Evolutionary conservation across 768 basidiomycete genomes (phyloP), one percentile per base, ranked within the genome.

Genomic region (Lactarius tabidus): DNA sequence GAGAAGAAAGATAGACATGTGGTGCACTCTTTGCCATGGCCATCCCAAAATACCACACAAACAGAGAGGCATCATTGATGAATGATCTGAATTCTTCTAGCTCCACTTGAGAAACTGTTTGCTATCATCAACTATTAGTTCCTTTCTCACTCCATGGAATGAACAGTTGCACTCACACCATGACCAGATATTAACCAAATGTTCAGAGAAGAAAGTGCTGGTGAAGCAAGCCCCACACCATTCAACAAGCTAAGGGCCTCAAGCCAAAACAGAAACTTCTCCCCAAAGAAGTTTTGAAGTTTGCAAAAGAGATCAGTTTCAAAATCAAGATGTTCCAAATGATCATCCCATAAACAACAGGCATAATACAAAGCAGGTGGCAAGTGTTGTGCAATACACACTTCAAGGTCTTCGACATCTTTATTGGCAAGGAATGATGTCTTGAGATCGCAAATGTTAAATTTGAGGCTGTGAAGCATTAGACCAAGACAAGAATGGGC

Each of bases 401-500:
- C 31, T 5, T 39, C n/a, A 31, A 60, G 59, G 18, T 60, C 59
- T 20, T 17, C 26, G 10, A 60, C 31, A n/a, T 60, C 59, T 31
- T 45, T 5, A n/a, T 60, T 60, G 1, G 43, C 15, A 6, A 26
- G 20, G 9, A 31, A 43, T n/a, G 59, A 60, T 2, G 36, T 28
- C 18, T 60, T 43, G 41, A 60, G 59, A 17, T 60, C 17, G 14
- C 59, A 59, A 1, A 59, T 59, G 28, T 59, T 59, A 12, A 59
- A 59, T n/a, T 41, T 38, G 23, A 59, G 59, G 20, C 20, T 15
- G 1, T 9, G 0, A 3, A 45, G 17, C 59, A 43, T n/a, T n/a
- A 31, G 3, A 15, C 6, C 7, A 28, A 59, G 39, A 41, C 39
- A 43, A 1, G 43, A 43, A n/a, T 35, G 6, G n/a, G 33, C 56